Percentiles rank a stretch among this genome's conserved stretches.
Conservation (phyloP, 805 yeast genomes). For the Ogataea dorogensis region DNA sequence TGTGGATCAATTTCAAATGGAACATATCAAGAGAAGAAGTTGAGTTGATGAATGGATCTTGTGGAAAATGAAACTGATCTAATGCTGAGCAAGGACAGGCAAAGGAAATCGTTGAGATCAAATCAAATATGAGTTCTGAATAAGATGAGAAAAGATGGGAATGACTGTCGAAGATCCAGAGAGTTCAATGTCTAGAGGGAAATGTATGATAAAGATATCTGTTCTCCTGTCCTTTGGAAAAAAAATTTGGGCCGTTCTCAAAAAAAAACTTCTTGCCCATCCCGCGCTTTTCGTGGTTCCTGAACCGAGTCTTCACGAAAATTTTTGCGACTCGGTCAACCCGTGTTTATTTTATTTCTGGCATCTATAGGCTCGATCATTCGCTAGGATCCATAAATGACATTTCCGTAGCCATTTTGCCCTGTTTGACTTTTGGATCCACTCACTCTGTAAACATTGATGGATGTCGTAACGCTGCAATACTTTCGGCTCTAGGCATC, state of each 20-base stretch:
- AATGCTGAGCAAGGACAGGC: background rate
- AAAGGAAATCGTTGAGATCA: background rate
- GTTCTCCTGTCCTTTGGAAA: slow-evolving; percentile 3
- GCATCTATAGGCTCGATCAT: slow-evolving; percentile 3
- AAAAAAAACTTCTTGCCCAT: slow-evolving; percentile 6
- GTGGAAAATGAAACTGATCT: slow-evolving; percentile 2
- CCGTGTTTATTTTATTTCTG: slow-evolving; percentile 1
- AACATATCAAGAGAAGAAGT: slow-evolving; percentile 8
- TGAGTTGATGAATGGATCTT: background rate
- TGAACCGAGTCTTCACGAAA: slow-evolving; percentile 7
- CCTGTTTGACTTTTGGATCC: slow-evolving; percentile 44
- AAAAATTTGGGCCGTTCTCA: slow-evolving; percentile 2
- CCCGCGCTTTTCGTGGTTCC: slow-evolving; percentile 5
- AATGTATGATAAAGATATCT: slow-evolving; percentile 1
- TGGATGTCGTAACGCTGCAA: slow-evolving; percentile 36
- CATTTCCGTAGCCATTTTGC: slow-evolving; percentile 33
- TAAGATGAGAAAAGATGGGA: too few relatives aligned
- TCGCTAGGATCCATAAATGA: slow-evolving; percentile 30
- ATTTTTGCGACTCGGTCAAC: slow-evolving; percentile 3
- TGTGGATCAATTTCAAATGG: slow-evolving; percentile 3
- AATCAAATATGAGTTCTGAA: too few relatives aligned
- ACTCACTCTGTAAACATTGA: slow-evolving; percentile 42
- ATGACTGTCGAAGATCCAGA: too few relatives aligned
- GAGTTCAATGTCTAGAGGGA: background rate
- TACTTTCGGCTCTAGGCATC: slow-evolving; percentile 40